Percentiles rank a stretch among this genome's conserved stretches.
Evolutionary conservation across 2,329 filamentous ascomycete species (phyloP).

Genomic region (Diaporthe eres): DNA sequence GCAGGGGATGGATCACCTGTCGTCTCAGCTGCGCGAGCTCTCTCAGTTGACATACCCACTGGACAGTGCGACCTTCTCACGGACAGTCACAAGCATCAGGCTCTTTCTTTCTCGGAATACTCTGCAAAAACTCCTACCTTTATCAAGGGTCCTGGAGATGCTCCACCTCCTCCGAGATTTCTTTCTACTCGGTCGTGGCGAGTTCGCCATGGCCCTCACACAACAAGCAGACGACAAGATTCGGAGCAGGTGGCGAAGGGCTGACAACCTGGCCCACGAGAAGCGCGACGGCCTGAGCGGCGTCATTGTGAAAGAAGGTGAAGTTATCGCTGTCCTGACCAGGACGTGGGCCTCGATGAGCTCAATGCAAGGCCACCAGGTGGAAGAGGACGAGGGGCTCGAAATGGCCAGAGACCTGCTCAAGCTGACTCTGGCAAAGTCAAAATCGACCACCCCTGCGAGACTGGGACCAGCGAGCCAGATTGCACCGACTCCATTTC

Average conservation of each 20-base stretch:
- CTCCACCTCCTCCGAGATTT: slow-evolving; percentile 86
- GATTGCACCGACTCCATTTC: slow-evolving; percentile 74
- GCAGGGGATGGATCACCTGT: slow-evolving; percentile 71
- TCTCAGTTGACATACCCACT: slow-evolving; percentile 80
- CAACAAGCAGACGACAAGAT: slow-evolving; percentile 87
- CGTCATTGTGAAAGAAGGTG: slow-evolving; percentile 85
- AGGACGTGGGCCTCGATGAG: slow-evolving; percentile 85
- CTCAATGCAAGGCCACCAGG: slow-evolving; percentile 77
- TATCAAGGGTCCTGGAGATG: slow-evolving; percentile 81
- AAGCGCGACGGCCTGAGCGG: slow-evolving; percentile 72
- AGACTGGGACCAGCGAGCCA: slow-evolving; percentile 54
- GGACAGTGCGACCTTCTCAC: slow-evolving; percentile 77
- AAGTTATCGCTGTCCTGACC: slow-evolving; percentile 82
- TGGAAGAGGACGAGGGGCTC: slow-evolving; percentile 85
- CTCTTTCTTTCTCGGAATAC: slow-evolving; percentile 87
- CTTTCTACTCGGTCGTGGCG: slow-evolving; percentile 87
- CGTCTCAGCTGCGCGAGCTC: slow-evolving; percentile 78
- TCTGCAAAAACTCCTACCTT: slow-evolving; percentile 84
- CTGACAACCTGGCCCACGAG: slow-evolving; percentile 70
- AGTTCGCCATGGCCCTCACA: slow-evolving; percentile 91
- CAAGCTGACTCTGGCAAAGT: slow-evolving; percentile 73
- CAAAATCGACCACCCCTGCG: slow-evolving; percentile 55
- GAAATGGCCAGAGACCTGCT: slow-evolving; percentile 86
- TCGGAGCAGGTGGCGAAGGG: slow-evolving; percentile 78
- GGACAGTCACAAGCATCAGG: slow-evolving; percentile 81